These are phyloP conservation scores for Porcisia hertigi DNA, from an alignment of 208 protist genomes.

Conservation along the genomic window DNA sequence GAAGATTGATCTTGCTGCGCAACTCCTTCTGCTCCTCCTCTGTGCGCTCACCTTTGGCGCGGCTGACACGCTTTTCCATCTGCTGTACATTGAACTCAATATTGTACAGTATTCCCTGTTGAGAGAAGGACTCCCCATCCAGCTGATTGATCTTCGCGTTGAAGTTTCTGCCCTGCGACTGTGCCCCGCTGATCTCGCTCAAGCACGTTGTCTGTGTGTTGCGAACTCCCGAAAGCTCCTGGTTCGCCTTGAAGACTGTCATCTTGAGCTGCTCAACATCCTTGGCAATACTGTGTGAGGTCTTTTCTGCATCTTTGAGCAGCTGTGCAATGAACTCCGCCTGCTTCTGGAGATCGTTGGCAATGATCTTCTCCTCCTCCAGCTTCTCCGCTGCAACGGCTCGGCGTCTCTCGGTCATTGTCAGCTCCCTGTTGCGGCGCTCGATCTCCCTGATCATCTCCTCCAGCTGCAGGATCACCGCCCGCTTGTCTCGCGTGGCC, in stretches of 20 bases:
- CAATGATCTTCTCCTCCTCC: conserved; percentile 40
- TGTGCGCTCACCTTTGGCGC: conserved; percentile 88
- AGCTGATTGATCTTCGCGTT: conserved; percentile 80
- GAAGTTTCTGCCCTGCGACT: conserved; percentile 88
- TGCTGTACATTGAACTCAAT: conserved; percentile 95
- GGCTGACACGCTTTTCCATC: conserved; percentile 94
- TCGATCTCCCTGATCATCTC: conserved; percentile 37
- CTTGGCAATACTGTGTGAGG: conserved; percentile 53
- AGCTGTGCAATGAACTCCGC: conserved; percentile 60
- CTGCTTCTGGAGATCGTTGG: conserved; percentile 68
- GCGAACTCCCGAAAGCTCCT: conserved; percentile 72
- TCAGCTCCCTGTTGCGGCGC: conserved; percentile 35
- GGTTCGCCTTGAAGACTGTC: conserved; percentile 78
- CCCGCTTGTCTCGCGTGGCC: conserved; percentile 50
- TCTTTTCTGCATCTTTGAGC: conserved; percentile 56
- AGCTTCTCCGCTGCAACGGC: conserved; percentile 33
- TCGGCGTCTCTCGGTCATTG: conserved; percentile 27
- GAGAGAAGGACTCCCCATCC: conserved; percentile 85
- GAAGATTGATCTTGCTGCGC: conserved; percentile 83
- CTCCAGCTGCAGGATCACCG: conserved; percentile 29
- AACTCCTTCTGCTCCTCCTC: conserved; percentile 91
- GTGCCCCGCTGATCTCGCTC: conserved; percentile 83
- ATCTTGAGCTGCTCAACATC: conserved; percentile 87
- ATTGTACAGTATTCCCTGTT: conserved; percentile 94
- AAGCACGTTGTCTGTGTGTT: conserved; percentile 66